A percentile compares a stretch with the other conserved stretches of the same genome.
Evolutionary conservation across 2,329 filamentous ascomycete genomes (phyloP).

Genomic region (Cytospora piceicola): DNA sequence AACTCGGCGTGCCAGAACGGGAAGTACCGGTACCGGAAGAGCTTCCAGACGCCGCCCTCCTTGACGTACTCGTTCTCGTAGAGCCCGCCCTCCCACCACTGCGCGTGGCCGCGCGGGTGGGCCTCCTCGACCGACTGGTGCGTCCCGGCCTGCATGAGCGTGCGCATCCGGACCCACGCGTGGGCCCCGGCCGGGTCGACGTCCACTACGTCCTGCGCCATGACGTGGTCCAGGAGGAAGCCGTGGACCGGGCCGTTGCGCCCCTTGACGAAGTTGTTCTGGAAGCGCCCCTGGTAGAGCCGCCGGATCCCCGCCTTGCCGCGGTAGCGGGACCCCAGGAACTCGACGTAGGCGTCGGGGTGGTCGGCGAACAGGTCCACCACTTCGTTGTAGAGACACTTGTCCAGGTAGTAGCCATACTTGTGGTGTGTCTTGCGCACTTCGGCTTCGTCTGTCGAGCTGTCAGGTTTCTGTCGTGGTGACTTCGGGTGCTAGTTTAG

Average conservation of each 20-base stretch:
- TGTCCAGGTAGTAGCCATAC: slow-evolving; percentile 63
- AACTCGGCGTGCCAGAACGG: slow-evolving; percentile 61
- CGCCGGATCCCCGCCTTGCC: slow-evolving; percentile 54
- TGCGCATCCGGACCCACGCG: slow-evolving; percentile 56
- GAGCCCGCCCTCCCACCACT: slow-evolving; percentile 63
- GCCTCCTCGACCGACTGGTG: slow-evolving; percentile 54
- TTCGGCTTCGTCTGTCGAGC: slow-evolving; percentile 52
- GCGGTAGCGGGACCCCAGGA: slow-evolving; percentile 57
- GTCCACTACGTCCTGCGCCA: slow-evolving; percentile 61
- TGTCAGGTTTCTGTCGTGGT: slow-evolving; percentile 1
- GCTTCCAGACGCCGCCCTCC: slow-evolving; percentile 57
- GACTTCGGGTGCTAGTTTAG: background rate
- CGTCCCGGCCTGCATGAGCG: slow-evolving; percentile 59
- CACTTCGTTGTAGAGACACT: slow-evolving; percentile 60
- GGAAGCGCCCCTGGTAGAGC: slow-evolving; percentile 58
- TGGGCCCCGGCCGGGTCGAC: slow-evolving; percentile 50
- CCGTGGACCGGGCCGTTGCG: slow-evolving; percentile 60
- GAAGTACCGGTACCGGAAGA: slow-evolving; percentile 58
- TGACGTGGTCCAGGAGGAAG: slow-evolving; percentile 60
- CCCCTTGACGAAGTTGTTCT: slow-evolving; percentile 53
- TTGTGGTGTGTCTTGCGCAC: slow-evolving; percentile 60
- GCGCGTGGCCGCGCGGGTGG: slow-evolving; percentile 55
- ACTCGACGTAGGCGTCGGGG: slow-evolving; percentile 59
- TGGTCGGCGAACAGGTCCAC: slow-evolving; percentile 56
- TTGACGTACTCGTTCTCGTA: slow-evolving; percentile 65